Conservation (phyloP, 805 yeast species). For the Barnettozyma siamensis region DNA sequence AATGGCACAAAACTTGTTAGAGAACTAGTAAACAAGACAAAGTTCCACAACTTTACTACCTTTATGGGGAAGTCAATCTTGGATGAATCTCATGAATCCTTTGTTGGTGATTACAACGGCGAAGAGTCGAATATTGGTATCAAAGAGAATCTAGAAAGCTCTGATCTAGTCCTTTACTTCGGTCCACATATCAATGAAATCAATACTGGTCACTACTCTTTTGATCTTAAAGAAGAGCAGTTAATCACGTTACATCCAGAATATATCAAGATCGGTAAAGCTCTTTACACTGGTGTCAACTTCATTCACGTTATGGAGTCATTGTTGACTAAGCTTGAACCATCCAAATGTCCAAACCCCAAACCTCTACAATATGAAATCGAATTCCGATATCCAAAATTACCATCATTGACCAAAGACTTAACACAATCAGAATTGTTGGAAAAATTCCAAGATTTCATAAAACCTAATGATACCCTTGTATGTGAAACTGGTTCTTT, state of each 20-base stretch:
- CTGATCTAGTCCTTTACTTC: constrained; percentile 65
- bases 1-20: constrained; percentile 38
- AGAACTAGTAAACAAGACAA: constrained; percentile 37
- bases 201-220: constrained; percentile 61
- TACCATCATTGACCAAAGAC: constrained; percentile 23
- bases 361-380: constrained; percentile 14
- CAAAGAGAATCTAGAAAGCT: constrained; percentile 39
- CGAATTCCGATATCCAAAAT: constrained; percentile 19
- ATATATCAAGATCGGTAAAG: constrained; percentile 43
- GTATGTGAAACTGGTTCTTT: constrained; percentile 81
- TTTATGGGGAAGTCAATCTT: constrained; percentile 67
- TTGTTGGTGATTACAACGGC: constrained; percentile 72
- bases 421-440: constrained; percentile 45
- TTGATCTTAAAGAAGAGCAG: constrained; percentile 37
- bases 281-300: constrained; percentile 34
- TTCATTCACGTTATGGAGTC: constrained; percentile 46
- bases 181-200: constrained; percentile 68
- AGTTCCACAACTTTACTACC: constrained; percentile 53
- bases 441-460: constrained; percentile 33
- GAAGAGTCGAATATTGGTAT: constrained; percentile 44
- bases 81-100: constrained; percentile 62
- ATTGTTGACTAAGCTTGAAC: constrained; percentile 35
- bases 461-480: constrained; percentile 63
- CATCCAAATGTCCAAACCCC: constrained; percentile 18
- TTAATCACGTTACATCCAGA: constrained; percentile 48